A percentile compares a stretch with the other conserved stretches of the same genome.
These are phyloP conservation scores for Plantago lanceolata DNA, from an alignment of 305 asterid genomes.

Conservation along the genomic window DNA sequence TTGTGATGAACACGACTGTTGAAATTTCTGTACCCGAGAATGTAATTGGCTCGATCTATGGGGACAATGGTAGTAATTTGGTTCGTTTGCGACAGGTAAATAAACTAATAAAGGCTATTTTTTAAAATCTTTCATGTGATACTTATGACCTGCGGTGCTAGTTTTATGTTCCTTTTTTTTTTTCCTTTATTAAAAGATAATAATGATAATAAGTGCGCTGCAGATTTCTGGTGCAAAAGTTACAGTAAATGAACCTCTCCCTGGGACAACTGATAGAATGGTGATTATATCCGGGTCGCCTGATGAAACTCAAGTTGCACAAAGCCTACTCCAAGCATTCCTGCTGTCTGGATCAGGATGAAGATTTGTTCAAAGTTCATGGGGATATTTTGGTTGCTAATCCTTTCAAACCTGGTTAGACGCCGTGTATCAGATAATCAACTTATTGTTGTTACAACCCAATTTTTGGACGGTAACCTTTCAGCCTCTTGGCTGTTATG, in stretches of 20 bases:
- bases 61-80: constrained; percentile 58
- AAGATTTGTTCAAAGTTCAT: background rate
- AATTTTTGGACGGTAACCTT: background rate
- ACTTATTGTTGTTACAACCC: background rate
- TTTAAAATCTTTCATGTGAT: background rate
- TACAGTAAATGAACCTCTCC: constrained; percentile 39
- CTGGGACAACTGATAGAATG: constrained; percentile 45
- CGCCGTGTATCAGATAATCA: background rate
- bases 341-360: constrained; percentile 41
- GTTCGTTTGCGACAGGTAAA: constrained; percentile 60
- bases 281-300: constrained; percentile 67
- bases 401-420: constrained; percentile 12
- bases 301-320: constrained; percentile 68
- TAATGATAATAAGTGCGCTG: background rate
- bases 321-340: constrained; percentile 77
- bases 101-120: constrained; percentile 17
- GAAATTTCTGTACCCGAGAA: constrained; percentile 54
- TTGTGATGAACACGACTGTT: constrained; percentile 50
- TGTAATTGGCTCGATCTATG: constrained; percentile 46
- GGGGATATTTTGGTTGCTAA: constrained; percentile 4
- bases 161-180: background rate
- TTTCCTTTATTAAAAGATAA: background rate
- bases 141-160: background rate
- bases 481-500: background rate
- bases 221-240: constrained; percentile 86